These are phyloP conservation scores for Metarhizium guizhouense DNA, from an alignment of 2,329 filamentous ascomycete species.

Conservation along the genomic window DNA sequence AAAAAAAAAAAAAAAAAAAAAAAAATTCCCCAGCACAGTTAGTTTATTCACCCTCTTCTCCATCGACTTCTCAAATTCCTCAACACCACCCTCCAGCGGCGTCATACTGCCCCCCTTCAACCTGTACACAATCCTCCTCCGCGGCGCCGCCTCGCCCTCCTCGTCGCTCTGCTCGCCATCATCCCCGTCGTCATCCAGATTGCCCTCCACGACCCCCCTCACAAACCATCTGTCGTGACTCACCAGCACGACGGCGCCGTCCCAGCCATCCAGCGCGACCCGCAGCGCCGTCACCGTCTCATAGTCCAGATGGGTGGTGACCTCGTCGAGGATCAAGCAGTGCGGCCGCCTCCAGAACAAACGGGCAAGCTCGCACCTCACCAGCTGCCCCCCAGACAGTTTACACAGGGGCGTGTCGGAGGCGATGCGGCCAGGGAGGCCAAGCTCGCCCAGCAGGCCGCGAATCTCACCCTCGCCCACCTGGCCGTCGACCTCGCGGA, in stretches of 20 bases:
- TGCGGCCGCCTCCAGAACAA: conserved; percentile 63
- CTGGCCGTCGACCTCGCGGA: conserved; percentile 39
- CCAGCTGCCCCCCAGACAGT: conserved; percentile 73
- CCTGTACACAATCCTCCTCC: conserved; percentile 50
- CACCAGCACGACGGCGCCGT: conserved; percentile 67
- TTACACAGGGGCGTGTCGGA: conserved; percentile 65
- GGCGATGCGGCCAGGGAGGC: conserved; percentile 59
- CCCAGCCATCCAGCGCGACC: conserved; percentile 56
- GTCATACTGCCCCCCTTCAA: conserved; percentile 49
- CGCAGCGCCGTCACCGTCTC: conserved; percentile 68
- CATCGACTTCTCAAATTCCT: conserved; percentile 55
- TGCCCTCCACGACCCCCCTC: conserved; percentile 50
- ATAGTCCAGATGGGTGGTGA: conserved; percentile 78
- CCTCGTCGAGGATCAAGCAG: conserved; percentile 68
- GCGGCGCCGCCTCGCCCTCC: conserved; percentile 28
- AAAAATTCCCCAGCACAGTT: conserved; percentile 10
- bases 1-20: too few relatives aligned
- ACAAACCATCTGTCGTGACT: conserved; percentile 80
- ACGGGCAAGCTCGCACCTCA: conserved; percentile 54
- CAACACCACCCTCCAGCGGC: conserved; percentile 49
- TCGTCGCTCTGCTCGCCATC: conserved; percentile 27
- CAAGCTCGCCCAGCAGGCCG: conserved; percentile 57
- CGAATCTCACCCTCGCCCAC: conserved; percentile 61
- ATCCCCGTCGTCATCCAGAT: conserved; percentile 26
- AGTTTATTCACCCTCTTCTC: conserved; percentile 47